phyloP scores from a whole-genome alignment of 2,329 filamentous ascomycete species.

The Penicillium hordei region DNA sequence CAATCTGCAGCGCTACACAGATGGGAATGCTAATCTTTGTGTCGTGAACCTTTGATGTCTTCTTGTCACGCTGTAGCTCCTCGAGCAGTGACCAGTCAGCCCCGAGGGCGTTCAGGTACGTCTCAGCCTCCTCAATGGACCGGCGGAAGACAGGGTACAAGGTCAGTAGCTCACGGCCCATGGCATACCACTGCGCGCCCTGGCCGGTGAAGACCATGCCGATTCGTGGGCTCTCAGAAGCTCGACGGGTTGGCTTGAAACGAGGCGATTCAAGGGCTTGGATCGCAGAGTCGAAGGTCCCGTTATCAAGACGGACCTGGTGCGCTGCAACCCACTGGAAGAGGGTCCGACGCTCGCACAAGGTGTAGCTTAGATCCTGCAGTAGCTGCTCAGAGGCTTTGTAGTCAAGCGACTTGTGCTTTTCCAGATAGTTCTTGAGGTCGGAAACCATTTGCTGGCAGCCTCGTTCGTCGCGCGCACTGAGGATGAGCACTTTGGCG shows the following conservation, averaged over 20 bases:
- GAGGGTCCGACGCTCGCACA: conserved; percentile 5
- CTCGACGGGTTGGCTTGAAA: neutral
- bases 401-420: neutral
- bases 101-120: neutral
- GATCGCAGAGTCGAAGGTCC: neutral
- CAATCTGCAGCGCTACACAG: conserved; percentile 51
- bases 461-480: conserved; percentile 2
- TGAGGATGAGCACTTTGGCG: neutral
- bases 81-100: conserved; percentile 5
- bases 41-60: neutral
- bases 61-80: neutral
- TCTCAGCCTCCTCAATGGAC: conserved; percentile 10
- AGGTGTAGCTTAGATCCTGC: conserved; percentile 11
- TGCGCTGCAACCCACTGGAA: conserved; percentile 5
- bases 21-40: conserved; percentile 8
- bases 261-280: neutral
- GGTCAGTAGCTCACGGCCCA: conserved; percentile 27
- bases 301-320: neutral
- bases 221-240: neutral
- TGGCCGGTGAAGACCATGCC: conserved; percentile 35
- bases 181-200: conserved; percentile 32
- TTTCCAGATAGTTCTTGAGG: neutral
- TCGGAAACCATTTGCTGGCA: neutral
- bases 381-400: neutral
- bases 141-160: conserved; percentile 8